phyloP scores from a whole-genome alignment of 2,329 filamentous ascomycete genomes.

The Venturia asperata region DNA sequence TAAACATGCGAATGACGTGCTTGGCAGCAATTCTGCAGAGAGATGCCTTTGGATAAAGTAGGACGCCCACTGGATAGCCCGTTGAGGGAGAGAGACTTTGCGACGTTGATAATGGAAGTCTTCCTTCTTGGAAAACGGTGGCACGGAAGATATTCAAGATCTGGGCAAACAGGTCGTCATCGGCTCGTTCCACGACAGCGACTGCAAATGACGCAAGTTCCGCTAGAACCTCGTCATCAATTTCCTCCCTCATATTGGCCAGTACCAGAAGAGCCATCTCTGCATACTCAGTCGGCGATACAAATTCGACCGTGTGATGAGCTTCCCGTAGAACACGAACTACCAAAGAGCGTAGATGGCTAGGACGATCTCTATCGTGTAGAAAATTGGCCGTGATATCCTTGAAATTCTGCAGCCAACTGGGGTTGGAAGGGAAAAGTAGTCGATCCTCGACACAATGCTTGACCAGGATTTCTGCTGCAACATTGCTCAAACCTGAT shows the following conservation, averaged over 20 bases:
- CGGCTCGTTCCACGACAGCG: slow-evolving; percentile 55
- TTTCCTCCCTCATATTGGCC: slow-evolving; percentile 54
- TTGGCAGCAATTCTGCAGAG: slow-evolving; percentile 64
- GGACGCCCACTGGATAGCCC: slow-evolving; percentile 2
- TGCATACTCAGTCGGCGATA: slow-evolving; percentile 52
- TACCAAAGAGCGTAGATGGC: slow-evolving; percentile 55
- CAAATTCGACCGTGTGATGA: slow-evolving; percentile 45
- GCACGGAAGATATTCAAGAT: slow-evolving; percentile 18
- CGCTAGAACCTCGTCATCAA: slow-evolving; percentile 57
- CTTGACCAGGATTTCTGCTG: slow-evolving; percentile 56
- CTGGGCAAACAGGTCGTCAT: slow-evolving; percentile 50
- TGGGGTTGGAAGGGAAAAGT: slow-evolving; percentile 62
- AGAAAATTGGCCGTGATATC: slow-evolving; percentile 58
- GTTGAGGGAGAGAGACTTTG: slow-evolving; percentile 28
- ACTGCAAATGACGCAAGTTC: slow-evolving; percentile 59
- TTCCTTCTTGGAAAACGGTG: slow-evolving; percentile 13
- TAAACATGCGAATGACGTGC: slow-evolving; percentile 69
- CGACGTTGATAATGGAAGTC: slow-evolving; percentile 23
- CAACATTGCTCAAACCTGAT: slow-evolving; percentile 55
- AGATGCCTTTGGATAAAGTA: slow-evolving; percentile 32
- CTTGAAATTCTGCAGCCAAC: slow-evolving; percentile 59
- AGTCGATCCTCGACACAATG: slow-evolving; percentile 63
- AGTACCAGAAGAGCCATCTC: slow-evolving; percentile 57
- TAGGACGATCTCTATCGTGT: slow-evolving; percentile 53
- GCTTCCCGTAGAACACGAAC: slow-evolving; percentile 51